A percentile compares a stretch with the other conserved stretches of the same genome.
These are phyloP conservation scores for Phytophthora pinifolia DNA, from an alignment of 352 stramenopile species.

Conservation along the genomic window DNA sequence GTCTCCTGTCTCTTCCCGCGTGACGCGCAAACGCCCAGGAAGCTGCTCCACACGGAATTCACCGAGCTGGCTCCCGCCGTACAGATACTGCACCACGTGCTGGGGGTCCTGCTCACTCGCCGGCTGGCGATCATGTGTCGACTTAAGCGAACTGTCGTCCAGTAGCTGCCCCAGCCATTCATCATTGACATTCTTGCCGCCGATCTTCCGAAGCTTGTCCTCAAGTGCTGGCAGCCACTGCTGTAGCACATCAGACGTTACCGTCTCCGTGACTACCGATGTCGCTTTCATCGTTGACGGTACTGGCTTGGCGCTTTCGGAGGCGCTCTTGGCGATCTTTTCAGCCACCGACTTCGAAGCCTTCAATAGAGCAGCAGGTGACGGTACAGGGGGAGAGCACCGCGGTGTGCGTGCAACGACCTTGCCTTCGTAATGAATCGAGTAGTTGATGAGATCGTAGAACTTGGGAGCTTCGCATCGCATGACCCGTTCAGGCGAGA, in stretches of 20 bases:
- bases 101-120: constrained; percentile 13
- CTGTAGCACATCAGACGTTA: constrained; percentile 30
- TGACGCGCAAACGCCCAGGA: constrained; percentile 55
- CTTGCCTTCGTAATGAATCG: constrained; percentile 54
- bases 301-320: constrained; percentile 2
- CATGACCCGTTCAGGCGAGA: constrained; percentile 26
- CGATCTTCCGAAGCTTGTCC: constrained; percentile 39
- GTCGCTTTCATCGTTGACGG: constrained; percentile 3
- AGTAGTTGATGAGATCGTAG: constrained; percentile 56
- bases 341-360: constrained; percentile 11
- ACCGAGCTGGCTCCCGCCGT: constrained; percentile 58
- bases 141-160: constrained; percentile 8
- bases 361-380: constrained; percentile 21
- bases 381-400: constrained; percentile 27
- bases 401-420: constrained; percentile 46
- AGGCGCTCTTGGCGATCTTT: constrained; percentile 8
- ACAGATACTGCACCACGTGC: constrained; percentile 38
- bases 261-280: constrained; percentile 11
- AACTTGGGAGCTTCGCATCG: constrained; percentile 48
- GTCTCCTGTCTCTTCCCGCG: constrained; percentile 60
- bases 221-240: constrained; percentile 55
- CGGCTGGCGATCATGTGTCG: constrained; percentile 2
- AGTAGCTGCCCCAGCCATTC: constrained; percentile 36
- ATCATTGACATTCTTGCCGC: constrained; percentile 15
- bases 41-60: constrained; percentile 69